These are phyloP conservation scores for Clavariopsis aquatica DNA, from an alignment of 495 filamentous ascomycete species.

Conservation along the genomic window DNA sequence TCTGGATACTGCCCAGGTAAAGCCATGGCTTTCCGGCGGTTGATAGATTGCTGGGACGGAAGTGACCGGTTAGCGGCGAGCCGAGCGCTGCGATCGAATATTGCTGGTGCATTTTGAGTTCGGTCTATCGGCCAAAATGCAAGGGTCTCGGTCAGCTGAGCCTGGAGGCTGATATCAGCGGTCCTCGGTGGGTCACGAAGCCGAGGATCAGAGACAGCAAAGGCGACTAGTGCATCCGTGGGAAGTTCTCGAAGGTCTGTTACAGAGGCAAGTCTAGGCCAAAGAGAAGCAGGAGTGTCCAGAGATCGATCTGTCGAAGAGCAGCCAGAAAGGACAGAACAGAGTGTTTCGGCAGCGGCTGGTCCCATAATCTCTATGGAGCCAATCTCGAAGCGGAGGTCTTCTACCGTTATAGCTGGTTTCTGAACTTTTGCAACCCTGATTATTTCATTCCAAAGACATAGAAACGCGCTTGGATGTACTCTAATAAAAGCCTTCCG, in stretches of 20 bases:
- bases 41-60: constrained; percentile 81
- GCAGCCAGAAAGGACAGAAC: constrained; percentile 67
- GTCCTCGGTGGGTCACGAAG: constrained; percentile 67
- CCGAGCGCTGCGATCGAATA: constrained; percentile 72
- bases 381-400: constrained; percentile 90
- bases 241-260: constrained; percentile 80
- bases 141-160: constrained; percentile 58
- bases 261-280: constrained; percentile 65
- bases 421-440: constrained; percentile 67
- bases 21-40: constrained; percentile 73
- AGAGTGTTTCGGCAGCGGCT: constrained; percentile 75
- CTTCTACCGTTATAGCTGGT: constrained; percentile 76
- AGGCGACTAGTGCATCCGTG: constrained; percentile 67
- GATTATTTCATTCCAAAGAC: constrained; percentile 78
- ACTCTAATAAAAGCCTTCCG: constrained; percentile 71
- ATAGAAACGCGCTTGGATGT: constrained; percentile 86
- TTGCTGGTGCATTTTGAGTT: constrained; percentile 51
- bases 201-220: constrained; percentile 76
- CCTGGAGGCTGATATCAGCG: constrained; percentile 49
- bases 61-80: constrained; percentile 62
- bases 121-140: constrained; percentile 71
- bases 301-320: constrained; percentile 35
- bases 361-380: constrained; percentile 89
- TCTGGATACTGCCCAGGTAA: constrained; percentile 64
- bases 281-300: constrained; percentile 54